Base-by-base conservation (phyloP, 257 asterid genomes). In the Nicotiana paniculata region DNA sequence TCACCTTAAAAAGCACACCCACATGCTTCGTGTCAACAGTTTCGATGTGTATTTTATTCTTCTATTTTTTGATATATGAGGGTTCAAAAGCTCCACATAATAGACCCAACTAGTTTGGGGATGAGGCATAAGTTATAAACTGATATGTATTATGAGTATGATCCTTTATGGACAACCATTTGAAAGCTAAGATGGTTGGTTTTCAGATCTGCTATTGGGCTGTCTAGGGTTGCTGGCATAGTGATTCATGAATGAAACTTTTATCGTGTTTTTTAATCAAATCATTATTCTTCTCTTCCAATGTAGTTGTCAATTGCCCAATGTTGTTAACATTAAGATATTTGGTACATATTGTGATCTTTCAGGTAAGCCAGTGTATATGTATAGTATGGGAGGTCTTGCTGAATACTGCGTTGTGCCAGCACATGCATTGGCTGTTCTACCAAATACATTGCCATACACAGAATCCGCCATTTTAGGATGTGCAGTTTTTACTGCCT, bases 381-480 rank as follows among this genome's bases (percentile, higher is more conserved):
- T 96, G 99, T 96, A 94, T 85, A 96, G 99, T 85, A 96, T 96
- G 99, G 99, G 99, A 39, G 99, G 99, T 37, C 97, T 96, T 77
- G 99, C 99, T 68, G 99, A 96, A 87, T 96, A 63, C 87, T 96
- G 99, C 64, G 98, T 96, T 83, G 97, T 96, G 64, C 99, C 99
- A 77, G 99, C 98, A 53, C 88, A 94, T 81, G 99, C 90, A 83
- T 90, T 96, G 75, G 82, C 97, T 61, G 69, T 84, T 86, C 90
- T 96, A 51, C 99, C 98, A n/a, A 82, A 88, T 53, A 82, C 99
- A 18, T 86, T 94, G 85, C 99, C 99, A 32, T 96, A 94, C 82
- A 88, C 97, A 55, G 99, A 96, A 86, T 96, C 99, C 81, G 97
- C 99, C 78, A 91, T 94, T 79, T 69, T 96, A 81, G 99, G 99